Evolutionary conservation across 768 basidiomycete species (phyloP).

Genomic region (Grammothele lineata): DNA sequence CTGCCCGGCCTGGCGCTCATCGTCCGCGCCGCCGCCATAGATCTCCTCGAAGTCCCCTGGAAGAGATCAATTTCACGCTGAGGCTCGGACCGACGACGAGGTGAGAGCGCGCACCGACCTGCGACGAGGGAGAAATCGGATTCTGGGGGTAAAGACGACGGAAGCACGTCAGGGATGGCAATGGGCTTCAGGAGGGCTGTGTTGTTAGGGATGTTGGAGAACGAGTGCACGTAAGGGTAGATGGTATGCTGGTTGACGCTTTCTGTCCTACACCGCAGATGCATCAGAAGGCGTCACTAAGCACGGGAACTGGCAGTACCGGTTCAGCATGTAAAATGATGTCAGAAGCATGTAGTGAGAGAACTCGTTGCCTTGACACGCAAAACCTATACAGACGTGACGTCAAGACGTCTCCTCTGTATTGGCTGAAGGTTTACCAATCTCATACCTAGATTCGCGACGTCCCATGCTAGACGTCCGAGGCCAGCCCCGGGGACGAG

Average conservation of each 20-base stretch:
- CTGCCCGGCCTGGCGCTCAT: constrained; percentile 63
- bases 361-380: constrained; percentile 94
- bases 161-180: constrained; percentile 79
- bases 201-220: constrained; percentile 71
- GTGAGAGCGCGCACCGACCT: constrained; percentile 48
- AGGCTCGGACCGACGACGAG: not conserved
- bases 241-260: constrained; percentile 66
- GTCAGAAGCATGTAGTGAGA: constrained; percentile 92
- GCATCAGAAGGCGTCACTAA: not conserved
- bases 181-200: constrained; percentile 62
- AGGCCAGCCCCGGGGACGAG: constrained; percentile 90
- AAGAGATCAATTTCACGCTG: not conserved
- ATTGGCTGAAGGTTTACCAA: no score
- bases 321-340: constrained; percentile 85
- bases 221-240: constrained; percentile 89
- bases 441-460: constrained; percentile 73
- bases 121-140: constrained; percentile 83
- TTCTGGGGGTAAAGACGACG: constrained; percentile 60
- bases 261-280: constrained; percentile 51
- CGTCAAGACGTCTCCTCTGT: no score
- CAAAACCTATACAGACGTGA: constrained; percentile 61
- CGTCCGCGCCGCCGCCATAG: constrained; percentile 50
- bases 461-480: constrained; percentile 83
- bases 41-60: constrained; percentile 90
- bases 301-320: constrained; percentile 39